Evolutionary conservation across 768 basidiomycete genomes (phyloP), one percentile per base, ranked within the genome.

Genomic region (Podaxis sp.): DNA sequence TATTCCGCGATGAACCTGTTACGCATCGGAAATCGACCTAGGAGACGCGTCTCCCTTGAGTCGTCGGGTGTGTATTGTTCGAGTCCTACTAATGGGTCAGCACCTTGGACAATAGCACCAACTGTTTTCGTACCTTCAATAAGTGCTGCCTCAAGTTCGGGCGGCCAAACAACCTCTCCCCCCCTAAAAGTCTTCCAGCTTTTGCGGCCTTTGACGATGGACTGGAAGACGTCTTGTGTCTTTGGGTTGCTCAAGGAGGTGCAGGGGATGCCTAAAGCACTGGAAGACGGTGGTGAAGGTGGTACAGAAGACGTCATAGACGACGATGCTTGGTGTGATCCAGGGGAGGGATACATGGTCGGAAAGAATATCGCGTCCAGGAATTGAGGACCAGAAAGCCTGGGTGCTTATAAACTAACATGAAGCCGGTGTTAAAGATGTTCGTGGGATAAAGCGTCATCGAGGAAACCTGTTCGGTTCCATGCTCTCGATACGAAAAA

Each of bases 1-100:
- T 88, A 86, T 64, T 91, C 87, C 55, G 89, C 88, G 63, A 91
- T 88, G 72, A 90, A 91, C 50, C 86, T 81, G 72, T 91, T 91
- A 60, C 90, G 79, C 80, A 88, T 84, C 38, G 90, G 90, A 68
- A 88, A 90, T 54, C 90, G 82, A 23, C 88, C 88, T 2, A 91
- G 80, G 16, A 87, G 81, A 57, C 87, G 78, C 42, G 88, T 88
- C 68, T 90, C 88, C 69, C 88, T 76, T 14, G 86, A 87, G 67
- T 90, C 86, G 62, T 86, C 83, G 32, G 89, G 90, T 58, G 82
- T 79, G 66, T 91, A 91, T 46, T 80, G 83, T 70, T 83, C 85
- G 59, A 85, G 82, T n/a, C 87, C 89, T 91, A 55, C 52, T 63
- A 62, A 67, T 61, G 47, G 40, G 42, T 46, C 16, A 57, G 37